A percentile compares a stretch with the other conserved stretches of the same genome.
Evolutionary conservation across 2,329 filamentous ascomycete species (phyloP).

Genomic region (Stagonosporopsis tanaceti): DNA sequence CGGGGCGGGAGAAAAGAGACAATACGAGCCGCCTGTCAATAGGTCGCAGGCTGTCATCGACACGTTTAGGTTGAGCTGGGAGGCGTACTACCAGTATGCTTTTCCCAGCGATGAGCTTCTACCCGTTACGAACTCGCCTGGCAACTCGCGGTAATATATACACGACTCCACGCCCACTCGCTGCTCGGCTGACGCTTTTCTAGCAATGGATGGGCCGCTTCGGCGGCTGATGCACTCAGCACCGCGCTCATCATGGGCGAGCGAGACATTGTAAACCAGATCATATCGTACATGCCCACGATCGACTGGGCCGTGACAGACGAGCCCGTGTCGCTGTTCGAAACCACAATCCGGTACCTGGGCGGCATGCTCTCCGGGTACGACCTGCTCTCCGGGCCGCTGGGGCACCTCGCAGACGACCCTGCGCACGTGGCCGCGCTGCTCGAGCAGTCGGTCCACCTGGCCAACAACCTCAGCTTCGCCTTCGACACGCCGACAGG

Average conservation of each 20-base stretch:
- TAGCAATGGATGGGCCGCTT: slow-evolving; percentile 86
- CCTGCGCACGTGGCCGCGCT: slow-evolving; percentile 63
- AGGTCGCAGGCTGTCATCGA: slow-evolving; percentile 47
- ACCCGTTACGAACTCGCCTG: slow-evolving; percentile 70
- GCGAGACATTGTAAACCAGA: slow-evolving; percentile 70
- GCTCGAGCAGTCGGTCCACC: slow-evolving; percentile 70
- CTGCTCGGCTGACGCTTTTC: neutral
- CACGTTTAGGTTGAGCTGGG: slow-evolving; percentile 46
- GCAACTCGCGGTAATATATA: slow-evolving; percentile 71
- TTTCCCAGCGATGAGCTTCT: slow-evolving; percentile 79
- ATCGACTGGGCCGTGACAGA: slow-evolving; percentile 74
- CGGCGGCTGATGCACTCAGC: slow-evolving; percentile 79
- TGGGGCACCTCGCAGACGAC: slow-evolving; percentile 60
- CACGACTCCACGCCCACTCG: neutral
- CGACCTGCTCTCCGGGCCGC: slow-evolving; percentile 75
- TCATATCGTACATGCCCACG: slow-evolving; percentile 72
- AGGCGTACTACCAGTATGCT: slow-evolving; percentile 71
- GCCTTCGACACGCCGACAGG: slow-evolving; percentile 81
- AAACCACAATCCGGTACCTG: slow-evolving; percentile 89
- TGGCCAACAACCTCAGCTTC: slow-evolving; percentile 77
- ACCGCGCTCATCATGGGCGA: slow-evolving; percentile 82
- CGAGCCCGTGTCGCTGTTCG: slow-evolving; percentile 76
- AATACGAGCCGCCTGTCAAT: slow-evolving; percentile 20
- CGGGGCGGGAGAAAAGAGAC: slow-evolving; percentile 17
- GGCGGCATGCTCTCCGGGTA: slow-evolving; percentile 80